phyloP scores from a whole-genome alignment of 2,329 filamentous ascomycete genomes.

The Lasiodiplodia theobromae region DNA sequence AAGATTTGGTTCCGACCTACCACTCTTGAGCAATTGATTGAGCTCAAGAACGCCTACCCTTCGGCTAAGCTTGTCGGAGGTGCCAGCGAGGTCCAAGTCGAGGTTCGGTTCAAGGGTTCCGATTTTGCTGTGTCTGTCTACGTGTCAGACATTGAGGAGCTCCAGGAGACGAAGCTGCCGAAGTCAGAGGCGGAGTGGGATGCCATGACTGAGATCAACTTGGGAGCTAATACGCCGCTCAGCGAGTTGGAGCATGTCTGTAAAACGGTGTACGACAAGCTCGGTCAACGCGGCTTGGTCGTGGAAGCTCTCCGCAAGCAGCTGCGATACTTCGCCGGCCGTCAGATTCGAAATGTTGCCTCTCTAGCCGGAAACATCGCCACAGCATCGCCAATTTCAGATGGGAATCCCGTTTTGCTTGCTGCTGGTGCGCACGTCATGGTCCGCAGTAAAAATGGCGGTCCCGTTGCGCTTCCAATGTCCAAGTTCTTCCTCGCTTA shows the following conservation, averaged over 20 bases:
- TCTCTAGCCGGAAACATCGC: constrained; percentile 92
- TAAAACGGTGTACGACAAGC: constrained; percentile 68
- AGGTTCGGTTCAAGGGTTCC: constrained; percentile 95
- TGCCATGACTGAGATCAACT: constrained; percentile 61
- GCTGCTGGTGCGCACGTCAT: constrained; percentile 81
- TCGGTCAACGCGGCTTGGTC: constrained; percentile 46
- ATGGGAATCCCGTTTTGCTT: constrained; percentile 90
- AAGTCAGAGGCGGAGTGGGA: constrained; percentile 39
- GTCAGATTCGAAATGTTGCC: constrained; percentile 94
- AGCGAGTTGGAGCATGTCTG: constrained; percentile 89
- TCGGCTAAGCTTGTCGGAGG: constrained; percentile 94
- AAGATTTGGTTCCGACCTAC: constrained; percentile 93
- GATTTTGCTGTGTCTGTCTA: constrained; percentile 89
- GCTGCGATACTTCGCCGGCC: constrained; percentile 88
- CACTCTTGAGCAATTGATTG: constrained; percentile 81
- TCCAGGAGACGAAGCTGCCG: constrained; percentile 67
- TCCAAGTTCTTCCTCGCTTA: constrained; percentile 89
- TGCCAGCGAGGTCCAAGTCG: constrained; percentile 95
- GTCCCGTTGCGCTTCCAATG: constrained; percentile 69
- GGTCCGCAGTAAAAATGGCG: constrained; percentile 74
- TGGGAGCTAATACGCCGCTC: constrained; percentile 89
- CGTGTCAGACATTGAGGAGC: constrained; percentile 87
- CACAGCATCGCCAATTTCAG: constrained; percentile 93
- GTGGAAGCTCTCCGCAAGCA: constrained; percentile 82
- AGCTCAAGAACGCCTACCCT: constrained; percentile 85